phyloP scores from a whole-genome alignment of 2,329 filamentous ascomycete species.

The Paraconiothyrium sp. region DNA sequence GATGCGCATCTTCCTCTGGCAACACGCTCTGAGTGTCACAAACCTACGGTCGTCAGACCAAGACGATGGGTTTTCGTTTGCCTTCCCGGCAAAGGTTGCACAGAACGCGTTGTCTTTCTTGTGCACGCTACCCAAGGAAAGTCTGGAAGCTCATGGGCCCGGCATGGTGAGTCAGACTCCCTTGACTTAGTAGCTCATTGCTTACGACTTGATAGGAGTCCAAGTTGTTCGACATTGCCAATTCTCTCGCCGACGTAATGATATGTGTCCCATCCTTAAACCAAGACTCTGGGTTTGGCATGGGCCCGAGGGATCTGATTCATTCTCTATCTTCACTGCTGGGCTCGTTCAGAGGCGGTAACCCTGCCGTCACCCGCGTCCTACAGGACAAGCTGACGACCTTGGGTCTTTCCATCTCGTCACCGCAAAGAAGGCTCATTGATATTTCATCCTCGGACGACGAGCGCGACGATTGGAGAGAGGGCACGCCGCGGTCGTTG shows the following conservation, averaged over 20 bases:
- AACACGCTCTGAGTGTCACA: constrained; percentile 47
- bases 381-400: constrained; percentile 43
- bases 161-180: constrained; percentile 41
- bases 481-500: constrained; percentile 14
- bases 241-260: constrained; percentile 49
- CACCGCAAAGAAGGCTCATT: constrained; percentile 38
- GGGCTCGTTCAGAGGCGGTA: constrained; percentile 43
- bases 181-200: background rate
- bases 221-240: constrained; percentile 48
- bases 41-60: constrained; percentile 40
- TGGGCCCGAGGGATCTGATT: constrained; percentile 46
- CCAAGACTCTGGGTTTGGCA: constrained; percentile 39
- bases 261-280: constrained; percentile 47
- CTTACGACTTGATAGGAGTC: constrained; percentile 34
- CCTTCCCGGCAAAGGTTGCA: constrained; percentile 46
- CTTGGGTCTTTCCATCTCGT: constrained; percentile 38
- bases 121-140: constrained; percentile 41
- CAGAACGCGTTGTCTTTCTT: constrained; percentile 44
- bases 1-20: constrained; percentile 51
- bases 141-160: constrained; percentile 47
- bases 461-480: constrained; percentile 40
- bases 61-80: constrained; percentile 47
- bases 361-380: constrained; percentile 45
- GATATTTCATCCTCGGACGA: constrained; percentile 46
- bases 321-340: constrained; percentile 44